These are phyloP conservation scores for Lichtheimia hyalospora DNA, from an alignment of 371 early-diverging fungal species.

Conservation along the genomic window DNA sequence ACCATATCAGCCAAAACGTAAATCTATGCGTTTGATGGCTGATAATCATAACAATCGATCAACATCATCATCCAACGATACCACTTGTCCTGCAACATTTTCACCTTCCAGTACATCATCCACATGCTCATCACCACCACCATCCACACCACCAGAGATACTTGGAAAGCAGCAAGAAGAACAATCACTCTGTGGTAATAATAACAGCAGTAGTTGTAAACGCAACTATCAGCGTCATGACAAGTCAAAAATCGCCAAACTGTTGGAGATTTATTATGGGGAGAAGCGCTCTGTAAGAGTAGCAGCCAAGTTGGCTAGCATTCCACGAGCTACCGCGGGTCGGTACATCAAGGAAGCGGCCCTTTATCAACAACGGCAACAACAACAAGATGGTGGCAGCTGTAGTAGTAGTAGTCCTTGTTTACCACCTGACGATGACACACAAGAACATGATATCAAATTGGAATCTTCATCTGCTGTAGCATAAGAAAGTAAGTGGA, in stretches of 20 bases:
- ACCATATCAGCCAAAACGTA: no score
- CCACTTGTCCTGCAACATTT: not conserved
- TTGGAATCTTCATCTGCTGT: no score
- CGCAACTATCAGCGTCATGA: slow-evolving; percentile 1
- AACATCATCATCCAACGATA: no score
- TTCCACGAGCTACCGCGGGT: not conserved
- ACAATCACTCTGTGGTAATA: not conserved
- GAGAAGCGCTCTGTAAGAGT: not conserved
- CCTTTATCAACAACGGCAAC: not conserved
- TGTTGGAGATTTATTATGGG: not conserved
- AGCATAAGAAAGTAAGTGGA: no score
- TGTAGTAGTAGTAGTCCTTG: no score
- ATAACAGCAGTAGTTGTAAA: not conserved
- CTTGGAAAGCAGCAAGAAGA: not conserved
- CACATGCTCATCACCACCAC: not conserved
- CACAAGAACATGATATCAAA: no score
- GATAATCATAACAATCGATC: no score
- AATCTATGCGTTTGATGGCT: no score
- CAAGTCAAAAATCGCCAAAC: not conserved
- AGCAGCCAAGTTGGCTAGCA: not conserved
- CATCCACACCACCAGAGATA: not conserved
- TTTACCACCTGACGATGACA: no score
- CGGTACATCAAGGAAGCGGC: not conserved
- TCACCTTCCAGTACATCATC: not conserved
- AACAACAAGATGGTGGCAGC: not conserved